phyloP scores from a whole-genome alignment of 208 protist species.

The Acanthamoeba sp. region DNA sequence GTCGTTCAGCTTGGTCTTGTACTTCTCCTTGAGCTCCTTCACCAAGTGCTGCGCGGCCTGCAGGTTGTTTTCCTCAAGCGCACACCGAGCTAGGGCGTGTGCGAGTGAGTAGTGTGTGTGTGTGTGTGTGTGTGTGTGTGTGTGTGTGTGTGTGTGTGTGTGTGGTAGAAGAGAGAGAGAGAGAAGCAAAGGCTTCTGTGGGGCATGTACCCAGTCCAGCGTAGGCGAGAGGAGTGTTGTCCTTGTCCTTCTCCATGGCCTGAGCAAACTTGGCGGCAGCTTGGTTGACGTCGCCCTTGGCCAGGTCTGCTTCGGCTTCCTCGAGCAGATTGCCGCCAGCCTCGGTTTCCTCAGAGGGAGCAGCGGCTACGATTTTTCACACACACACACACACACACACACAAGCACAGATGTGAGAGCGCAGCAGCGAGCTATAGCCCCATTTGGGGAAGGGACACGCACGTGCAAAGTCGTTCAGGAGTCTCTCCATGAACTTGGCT shows the following conservation, averaged over 20 bases:
- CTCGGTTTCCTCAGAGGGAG: not conserved
- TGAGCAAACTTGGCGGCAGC: slow-evolving; percentile 34
- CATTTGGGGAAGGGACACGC: no score
- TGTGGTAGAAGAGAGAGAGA: not conserved
- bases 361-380: not conserved
- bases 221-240: not conserved
- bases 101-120: not conserved
- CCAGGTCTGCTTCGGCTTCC: slow-evolving; percentile 25
- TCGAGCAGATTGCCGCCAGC: not conserved
- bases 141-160: not conserved
- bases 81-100: slow-evolving; percentile 32
- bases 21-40: slow-evolving; percentile 69
- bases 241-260: slow-evolving; percentile 64
- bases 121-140: not conserved
- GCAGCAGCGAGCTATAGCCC: no score
- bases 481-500: slow-evolving; percentile 27
- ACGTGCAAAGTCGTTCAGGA: slow-evolving; percentile 54
- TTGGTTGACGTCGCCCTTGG: slow-evolving; percentile 47
- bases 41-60: slow-evolving; percentile 52
- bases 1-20: slow-evolving; percentile 44
- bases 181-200: not conserved
- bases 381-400: no score
- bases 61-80: slow-evolving; percentile 62
- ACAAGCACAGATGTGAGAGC: no score
- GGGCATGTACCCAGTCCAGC: slow-evolving; percentile 18